Evolutionary conservation across 495 filamentous ascomycete species (phyloP), one percentile per base, ranked within the genome.

Genomic region (Aspergillus heteromorphus): DNA sequence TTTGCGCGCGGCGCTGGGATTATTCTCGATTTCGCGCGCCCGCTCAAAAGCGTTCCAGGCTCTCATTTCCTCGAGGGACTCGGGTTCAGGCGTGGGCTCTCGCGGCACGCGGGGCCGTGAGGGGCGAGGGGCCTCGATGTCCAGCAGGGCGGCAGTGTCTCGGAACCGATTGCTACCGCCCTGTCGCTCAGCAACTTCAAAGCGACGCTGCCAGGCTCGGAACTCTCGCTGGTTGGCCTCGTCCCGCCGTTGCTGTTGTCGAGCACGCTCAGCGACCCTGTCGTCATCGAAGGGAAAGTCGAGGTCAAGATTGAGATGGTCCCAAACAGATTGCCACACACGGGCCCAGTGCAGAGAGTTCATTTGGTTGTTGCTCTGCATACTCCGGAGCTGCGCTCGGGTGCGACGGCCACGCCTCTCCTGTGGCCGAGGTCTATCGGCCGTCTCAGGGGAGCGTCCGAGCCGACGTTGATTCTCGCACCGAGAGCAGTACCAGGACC

Each of bases 31-130:
- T 27, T 91, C 85, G 60, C 87, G 82, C 31, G 89, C 89, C 57
- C 83, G 87, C 58, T 97, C 91, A 51, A 96, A 84, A 18, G 85
- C 89, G 49, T 91, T 89, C 92, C 92, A 97, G 10, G 92, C 92
- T 25, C 82, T 79, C 56, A 85, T 79, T 63, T 95, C 91, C 52
- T 95, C 90, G 10, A 84, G 73, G 0, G 87, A 85, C 68, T 92
- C 87, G 10, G 79, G 79, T 30, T 82, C 79, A 1, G 79, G 82
- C 14, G 71, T 73, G 10, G 79, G 74, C 45, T 67, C 69, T 20
- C 65, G 68, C 9, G 73, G 76, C 17, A 66, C 70, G n/a, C 75
- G 72, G 27, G 72, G 69, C 6, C 74, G 70, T 4, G 74, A 77
- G 27, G 72, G 74, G 20, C 75, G 65, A 43, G 73, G 63, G 10